phyloP scores from a whole-genome alignment of 2,329 filamentous ascomycete genomes.

The Microcera coccophila region DNA sequence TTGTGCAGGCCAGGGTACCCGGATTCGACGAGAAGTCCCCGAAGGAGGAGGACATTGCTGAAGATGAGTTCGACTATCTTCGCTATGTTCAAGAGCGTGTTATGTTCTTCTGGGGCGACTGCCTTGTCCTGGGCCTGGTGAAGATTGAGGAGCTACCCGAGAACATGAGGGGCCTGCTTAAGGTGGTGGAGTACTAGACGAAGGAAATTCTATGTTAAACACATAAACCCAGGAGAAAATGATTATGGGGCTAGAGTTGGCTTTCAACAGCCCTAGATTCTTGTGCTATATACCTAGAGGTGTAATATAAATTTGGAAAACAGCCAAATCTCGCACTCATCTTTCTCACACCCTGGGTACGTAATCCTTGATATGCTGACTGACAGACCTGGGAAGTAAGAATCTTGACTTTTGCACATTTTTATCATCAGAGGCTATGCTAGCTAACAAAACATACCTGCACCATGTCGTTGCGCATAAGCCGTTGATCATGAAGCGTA shows the following conservation, averaged over 20 bases:
- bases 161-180: constrained; percentile 60
- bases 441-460: neutral
- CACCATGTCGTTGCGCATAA: neutral
- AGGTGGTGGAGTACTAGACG: constrained; percentile 67
- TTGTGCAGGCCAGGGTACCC: constrained; percentile 86
- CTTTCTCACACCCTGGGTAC: no score
- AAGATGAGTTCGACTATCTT: constrained; percentile 85
- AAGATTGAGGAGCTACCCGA: constrained; percentile 71
- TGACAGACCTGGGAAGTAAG: no score
- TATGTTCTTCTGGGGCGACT: constrained; percentile 92
- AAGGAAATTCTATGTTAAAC: no score
- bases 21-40: constrained; percentile 56
- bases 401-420: no score
- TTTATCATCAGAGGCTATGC: no score
- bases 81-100: constrained; percentile 86
- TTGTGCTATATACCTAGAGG: no score
- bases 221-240: no score
- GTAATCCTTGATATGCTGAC: no score
- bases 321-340: no score
- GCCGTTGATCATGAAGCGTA: neutral
- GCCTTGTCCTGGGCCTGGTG: constrained; percentile 71
- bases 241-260: no score
- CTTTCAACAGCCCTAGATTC: no score
- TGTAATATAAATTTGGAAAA: no score
- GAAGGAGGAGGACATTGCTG: constrained; percentile 31